Conservation (phyloP, 768 basidiomycete species). For the Cubamyces lactineus region DNA sequence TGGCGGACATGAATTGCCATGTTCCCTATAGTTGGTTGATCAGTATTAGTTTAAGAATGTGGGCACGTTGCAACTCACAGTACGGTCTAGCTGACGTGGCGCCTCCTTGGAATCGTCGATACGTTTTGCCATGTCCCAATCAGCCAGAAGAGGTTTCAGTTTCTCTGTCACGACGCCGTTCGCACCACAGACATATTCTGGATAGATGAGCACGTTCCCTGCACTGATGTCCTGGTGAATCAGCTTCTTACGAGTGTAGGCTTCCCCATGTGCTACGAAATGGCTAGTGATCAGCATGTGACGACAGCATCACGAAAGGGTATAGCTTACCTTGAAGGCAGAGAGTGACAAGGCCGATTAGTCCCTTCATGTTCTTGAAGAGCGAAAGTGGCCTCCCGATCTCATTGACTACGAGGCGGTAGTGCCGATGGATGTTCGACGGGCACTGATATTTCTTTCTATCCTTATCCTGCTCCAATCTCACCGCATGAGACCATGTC, state of each 20-base stretch:
- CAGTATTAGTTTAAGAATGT: neutral
- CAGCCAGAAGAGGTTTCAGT: neutral
- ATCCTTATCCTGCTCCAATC: too few relatives aligned
- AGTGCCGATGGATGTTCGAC: slow-evolving; percentile 3
- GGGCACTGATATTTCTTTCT: neutral
- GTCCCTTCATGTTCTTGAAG: neutral
- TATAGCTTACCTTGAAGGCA: neutral
- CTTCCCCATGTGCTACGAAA: neutral
- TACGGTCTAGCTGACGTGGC: neutral
- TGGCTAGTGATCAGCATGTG: neutral
- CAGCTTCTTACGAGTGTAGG: neutral
- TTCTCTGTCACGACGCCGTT: neutral
- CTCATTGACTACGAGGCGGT: slow-evolving; percentile 6
- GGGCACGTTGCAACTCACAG: neutral
- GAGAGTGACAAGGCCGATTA: neutral
- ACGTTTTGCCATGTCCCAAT: slow-evolving; percentile 13
- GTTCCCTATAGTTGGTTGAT: neutral
- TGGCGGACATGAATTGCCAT: slow-evolving; percentile 16
- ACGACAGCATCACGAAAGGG: too few relatives aligned
- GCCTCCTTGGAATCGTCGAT: neutral
- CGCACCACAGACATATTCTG: neutral
- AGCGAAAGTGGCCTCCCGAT: neutral
- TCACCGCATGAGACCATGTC: too few relatives aligned
- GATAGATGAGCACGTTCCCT: slow-evolving; percentile 7
- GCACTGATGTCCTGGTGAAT: slow-evolving; percentile 18